These are phyloP conservation scores for Kwoniella sp. DNA, from an alignment of 768 basidiomycete genomes.

Conservation along the genomic window DNA sequence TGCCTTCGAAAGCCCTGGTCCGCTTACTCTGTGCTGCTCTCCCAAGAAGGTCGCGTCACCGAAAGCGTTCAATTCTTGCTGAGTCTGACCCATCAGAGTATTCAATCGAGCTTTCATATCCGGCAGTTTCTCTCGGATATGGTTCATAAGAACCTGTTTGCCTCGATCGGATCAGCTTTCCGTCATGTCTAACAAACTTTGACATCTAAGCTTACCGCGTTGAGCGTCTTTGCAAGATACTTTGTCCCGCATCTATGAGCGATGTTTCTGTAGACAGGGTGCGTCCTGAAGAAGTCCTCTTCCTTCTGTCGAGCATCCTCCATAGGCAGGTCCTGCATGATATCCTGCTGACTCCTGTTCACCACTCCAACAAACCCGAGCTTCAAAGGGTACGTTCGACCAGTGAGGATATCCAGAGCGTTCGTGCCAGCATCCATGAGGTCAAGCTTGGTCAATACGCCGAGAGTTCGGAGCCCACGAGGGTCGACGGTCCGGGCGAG, in stretches of 20 bases:
- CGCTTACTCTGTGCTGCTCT: slow-evolving; percentile 69
- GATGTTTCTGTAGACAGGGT: slow-evolving; percentile 90
- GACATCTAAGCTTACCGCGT: slow-evolving; percentile 76
- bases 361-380: slow-evolving; percentile 98
- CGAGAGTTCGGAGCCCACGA: slow-evolving; percentile 93
- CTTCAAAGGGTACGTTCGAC: slow-evolving; percentile 95
- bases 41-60: slow-evolving; percentile 91
- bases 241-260: slow-evolving; percentile 97
- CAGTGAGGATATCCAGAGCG: slow-evolving; percentile 91
- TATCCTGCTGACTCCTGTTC: slow-evolving; percentile 96
- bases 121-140: slow-evolving; percentile 96
- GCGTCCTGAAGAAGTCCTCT: slow-evolving; percentile 84
- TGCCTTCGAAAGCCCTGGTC: no score
- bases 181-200: no score
- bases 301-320: slow-evolving; percentile 79
- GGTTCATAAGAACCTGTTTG: slow-evolving; percentile 83
- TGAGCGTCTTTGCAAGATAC: slow-evolving; percentile 87
- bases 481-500: slow-evolving; percentile 94
- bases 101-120: slow-evolving; percentile 99
- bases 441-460: slow-evolving; percentile 94
- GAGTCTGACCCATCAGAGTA: slow-evolving; percentile 97
- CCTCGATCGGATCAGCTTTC: background rate
- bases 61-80: slow-evolving; percentile 95
- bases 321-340: slow-evolving; percentile 84
- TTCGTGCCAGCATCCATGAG: slow-evolving; percentile 99